These are phyloP conservation scores for Strobilomyces echinocephalus DNA, from an alignment of 768 basidiomycete genomes.

Conservation along the genomic window DNA sequence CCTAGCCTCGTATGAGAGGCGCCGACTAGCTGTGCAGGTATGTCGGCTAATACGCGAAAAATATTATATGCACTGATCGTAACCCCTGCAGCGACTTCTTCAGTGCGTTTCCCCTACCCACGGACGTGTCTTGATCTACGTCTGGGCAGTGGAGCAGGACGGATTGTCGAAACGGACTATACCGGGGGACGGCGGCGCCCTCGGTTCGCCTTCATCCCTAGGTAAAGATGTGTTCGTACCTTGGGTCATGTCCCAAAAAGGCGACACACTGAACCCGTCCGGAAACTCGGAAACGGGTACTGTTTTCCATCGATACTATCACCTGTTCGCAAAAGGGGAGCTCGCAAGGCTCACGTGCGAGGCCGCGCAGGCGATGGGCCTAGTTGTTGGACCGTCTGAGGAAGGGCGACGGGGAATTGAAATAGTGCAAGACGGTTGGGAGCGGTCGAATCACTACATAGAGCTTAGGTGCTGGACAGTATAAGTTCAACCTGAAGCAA, in stretches of 20 bases:
- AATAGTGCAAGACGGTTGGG: constrained; percentile 75
- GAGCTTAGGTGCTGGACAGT: constrained; percentile 63
- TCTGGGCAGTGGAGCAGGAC: constrained; percentile 97
- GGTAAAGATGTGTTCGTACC: constrained; percentile 88
- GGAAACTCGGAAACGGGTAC: constrained; percentile 15
- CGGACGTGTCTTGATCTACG: constrained; percentile 85
- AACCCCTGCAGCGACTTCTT: constrained; percentile 48
- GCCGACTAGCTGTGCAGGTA: constrained; percentile 72
- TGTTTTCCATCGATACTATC: constrained; percentile 88
- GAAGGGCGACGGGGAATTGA: constrained; percentile 46
- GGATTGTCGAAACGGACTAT: constrained; percentile 73
- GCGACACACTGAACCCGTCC: neutral
- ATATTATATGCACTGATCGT: neutral
- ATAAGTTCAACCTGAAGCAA: constrained; percentile 9
- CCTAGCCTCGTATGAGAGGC: constrained; percentile 72
- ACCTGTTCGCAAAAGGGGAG: constrained; percentile 88
- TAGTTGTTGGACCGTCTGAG: constrained; percentile 44
- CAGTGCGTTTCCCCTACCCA: constrained; percentile 59
- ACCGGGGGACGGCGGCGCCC: constrained; percentile 20
- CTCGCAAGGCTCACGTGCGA: constrained; percentile 54
- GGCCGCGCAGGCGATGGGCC: constrained; percentile 56
- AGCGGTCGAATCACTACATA: constrained; percentile 84
- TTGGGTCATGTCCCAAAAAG: constrained; percentile 60
- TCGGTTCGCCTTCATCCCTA: constrained; percentile 8
- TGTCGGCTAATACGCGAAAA: constrained; percentile 2